Evolutionary conservation across 2,329 filamentous ascomycete genomes (phyloP), one percentile per base, ranked within the genome.

Genomic region (Colletotrichum zoysiae): DNA sequence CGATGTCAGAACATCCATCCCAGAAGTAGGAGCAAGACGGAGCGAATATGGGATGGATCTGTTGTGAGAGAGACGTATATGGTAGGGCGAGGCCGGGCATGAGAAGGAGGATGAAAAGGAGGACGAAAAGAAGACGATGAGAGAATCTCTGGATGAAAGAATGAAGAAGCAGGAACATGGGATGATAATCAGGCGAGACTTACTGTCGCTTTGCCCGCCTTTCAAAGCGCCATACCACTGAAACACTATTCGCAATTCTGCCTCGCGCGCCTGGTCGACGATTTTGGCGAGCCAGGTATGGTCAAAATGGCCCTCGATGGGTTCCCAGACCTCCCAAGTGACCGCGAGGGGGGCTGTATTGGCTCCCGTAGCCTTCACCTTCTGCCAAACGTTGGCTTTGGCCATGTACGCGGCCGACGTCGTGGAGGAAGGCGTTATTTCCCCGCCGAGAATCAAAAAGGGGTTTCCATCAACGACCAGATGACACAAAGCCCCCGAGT

Each of bases 301-400:
- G 56, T 77, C 67, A 58, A 80, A 81, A 4, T 53, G n/a, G 16
- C 73, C 78, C 70, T 81, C 77, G 2, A 72, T 67, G 0, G 76
- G 78, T 73, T 80, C 79, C 46, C 80, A 76, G 57, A 74, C 73
- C 51, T 80, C 79, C 79, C 79, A 81, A 0, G 78, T 74, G 1
- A 81, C 76, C 8, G 70, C 75, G 1, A 78, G 77, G 2, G 79
- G 74, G 2, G 79, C 62, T 0, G 80, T 81, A 69, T 81, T 81
- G 71, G 79, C 74, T 42, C 73, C 71, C 3, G 20, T n/a, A 6
- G 44, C 18, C 42, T 46, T 46, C 8, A 46, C 20, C 18, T n/a
- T 46, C 3, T 71, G 74, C 75, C 76, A 78, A 8, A 30, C 5
- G 78, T 23, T 48, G 8, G 78, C 67, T 1, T 65, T 58, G 5